phyloP scores from a whole-genome alignment of 768 basidiomycete genomes.

The Saitozyma podzolica region DNA sequence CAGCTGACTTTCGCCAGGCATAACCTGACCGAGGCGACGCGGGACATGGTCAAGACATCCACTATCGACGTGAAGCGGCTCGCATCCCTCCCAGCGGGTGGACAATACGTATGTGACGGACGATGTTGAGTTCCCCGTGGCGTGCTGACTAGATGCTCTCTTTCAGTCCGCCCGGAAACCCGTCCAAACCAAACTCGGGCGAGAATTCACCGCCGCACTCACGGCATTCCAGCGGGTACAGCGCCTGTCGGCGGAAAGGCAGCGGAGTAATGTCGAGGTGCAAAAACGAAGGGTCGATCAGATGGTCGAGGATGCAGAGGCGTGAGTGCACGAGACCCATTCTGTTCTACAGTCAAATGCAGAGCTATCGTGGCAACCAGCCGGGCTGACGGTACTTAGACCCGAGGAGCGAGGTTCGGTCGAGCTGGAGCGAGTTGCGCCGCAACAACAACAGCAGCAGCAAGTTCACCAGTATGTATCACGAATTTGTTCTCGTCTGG shows the following conservation, averaged over 20 bases:
- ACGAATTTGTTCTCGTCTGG: background rate
- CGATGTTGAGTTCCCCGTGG: background rate
- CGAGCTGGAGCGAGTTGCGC: slow-evolving; percentile 45
- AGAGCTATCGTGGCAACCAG: too few species aligned
- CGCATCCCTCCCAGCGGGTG: slow-evolving; percentile 60
- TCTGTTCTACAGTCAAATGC: background rate
- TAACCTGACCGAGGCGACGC: slow-evolving; percentile 89
- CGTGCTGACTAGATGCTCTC: slow-evolving; percentile 1
- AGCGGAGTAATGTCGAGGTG: slow-evolving; percentile 81
- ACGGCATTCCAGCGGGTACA: slow-evolving; percentile 90
- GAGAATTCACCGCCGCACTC: slow-evolving; percentile 85
- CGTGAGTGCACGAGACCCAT: background rate
- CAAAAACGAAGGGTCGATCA: slow-evolving; percentile 83
- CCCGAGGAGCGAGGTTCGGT: slow-evolving; percentile 33
- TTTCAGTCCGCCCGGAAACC: slow-evolving; percentile 42
- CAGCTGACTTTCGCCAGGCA: slow-evolving; percentile 59
- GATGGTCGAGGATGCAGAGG: slow-evolving; percentile 53
- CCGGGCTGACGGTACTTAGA: background rate
- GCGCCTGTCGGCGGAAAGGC: slow-evolving; percentile 82
- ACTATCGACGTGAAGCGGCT: slow-evolving; percentile 91
- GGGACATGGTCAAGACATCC: slow-evolving; percentile 90
- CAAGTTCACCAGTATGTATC: slow-evolving; percentile 43
- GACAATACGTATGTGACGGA: slow-evolving; percentile 28
- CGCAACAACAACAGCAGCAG: slow-evolving; percentile 34
- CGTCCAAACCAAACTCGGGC: slow-evolving; percentile 82